Percentiles rank a stretch among this genome's conserved stretches.
Conservation (phyloP, 352 stramenopile species). For the Phytopythium oedochilum region DNA sequence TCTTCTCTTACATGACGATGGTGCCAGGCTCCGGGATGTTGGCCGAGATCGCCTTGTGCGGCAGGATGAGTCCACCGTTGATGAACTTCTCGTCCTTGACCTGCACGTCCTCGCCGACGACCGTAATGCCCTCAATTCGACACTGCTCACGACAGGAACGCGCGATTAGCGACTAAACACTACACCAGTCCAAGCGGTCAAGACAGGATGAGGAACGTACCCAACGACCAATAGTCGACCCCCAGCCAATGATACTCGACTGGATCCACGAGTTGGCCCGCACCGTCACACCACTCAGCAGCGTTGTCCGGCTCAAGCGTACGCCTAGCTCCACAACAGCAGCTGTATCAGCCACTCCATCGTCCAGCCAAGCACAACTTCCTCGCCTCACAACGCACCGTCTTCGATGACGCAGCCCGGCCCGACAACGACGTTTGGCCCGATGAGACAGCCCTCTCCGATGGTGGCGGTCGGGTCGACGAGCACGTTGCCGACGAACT, state of each 20-base stretch:
- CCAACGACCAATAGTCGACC: slow-evolving; percentile 82
- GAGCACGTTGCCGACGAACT: slow-evolving; percentile 85
- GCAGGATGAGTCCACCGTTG: slow-evolving; percentile 84
- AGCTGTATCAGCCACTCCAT: not conserved
- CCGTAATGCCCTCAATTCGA: slow-evolving; percentile 78
- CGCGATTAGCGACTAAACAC: not conserved
- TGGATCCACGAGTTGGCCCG: slow-evolving; percentile 81
- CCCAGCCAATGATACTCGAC: slow-evolving; percentile 88
- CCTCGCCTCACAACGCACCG: slow-evolving; percentile 19
- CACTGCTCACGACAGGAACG: slow-evolving; percentile 25
- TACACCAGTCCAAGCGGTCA: too few species aligned
- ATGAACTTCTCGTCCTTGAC: slow-evolving; percentile 89
- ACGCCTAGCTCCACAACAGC: slow-evolving; percentile 35
- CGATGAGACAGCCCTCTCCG: slow-evolving; percentile 74
- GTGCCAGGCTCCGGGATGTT: slow-evolving; percentile 83
- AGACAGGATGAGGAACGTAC: too few species aligned
- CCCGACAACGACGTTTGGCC: slow-evolving; percentile 82
- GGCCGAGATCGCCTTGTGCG: slow-evolving; percentile 85
- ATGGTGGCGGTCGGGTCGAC: slow-evolving; percentile 76
- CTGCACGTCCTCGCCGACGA: slow-evolving; percentile 85
- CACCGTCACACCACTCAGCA: slow-evolving; percentile 74
- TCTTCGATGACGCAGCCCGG: slow-evolving; percentile 83
- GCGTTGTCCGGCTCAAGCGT: slow-evolving; percentile 73
- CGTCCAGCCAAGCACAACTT: not conserved
- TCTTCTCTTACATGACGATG: slow-evolving; percentile 75